phyloP scores from a whole-genome alignment of 2,329 filamentous ascomycete species.

The Chaetomium strumarium region DNA sequence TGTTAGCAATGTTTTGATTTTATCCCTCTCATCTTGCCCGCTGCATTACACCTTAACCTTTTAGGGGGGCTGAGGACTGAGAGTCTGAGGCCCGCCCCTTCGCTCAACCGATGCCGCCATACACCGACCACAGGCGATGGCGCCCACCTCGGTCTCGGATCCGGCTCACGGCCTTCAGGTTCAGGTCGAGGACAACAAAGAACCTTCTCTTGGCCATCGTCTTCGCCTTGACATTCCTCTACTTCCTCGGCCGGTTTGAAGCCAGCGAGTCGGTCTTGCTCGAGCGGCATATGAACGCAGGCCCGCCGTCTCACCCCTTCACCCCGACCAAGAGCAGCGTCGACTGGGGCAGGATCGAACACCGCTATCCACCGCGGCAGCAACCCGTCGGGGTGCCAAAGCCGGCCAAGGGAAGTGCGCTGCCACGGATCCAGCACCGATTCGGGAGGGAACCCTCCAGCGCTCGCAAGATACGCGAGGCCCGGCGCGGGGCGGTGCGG shows the following conservation, averaged over 20 bases:
- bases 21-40: no score
- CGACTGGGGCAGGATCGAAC: constrained; percentile 13
- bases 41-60: no score
- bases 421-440: constrained; percentile 15
- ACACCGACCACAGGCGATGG: not conserved
- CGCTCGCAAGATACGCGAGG: constrained; percentile 2
- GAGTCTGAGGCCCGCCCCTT: no score
- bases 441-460: constrained; percentile 7
- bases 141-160: not conserved
- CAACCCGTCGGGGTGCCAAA: constrained; percentile 5
- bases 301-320: not conserved
- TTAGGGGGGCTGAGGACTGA: no score
- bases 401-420: not conserved
- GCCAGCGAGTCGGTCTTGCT: constrained; percentile 5
- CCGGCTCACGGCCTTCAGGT: not conserved
- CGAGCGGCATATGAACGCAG: constrained; percentile 13
- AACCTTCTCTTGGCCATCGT: not conserved
- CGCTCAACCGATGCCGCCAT: no score
- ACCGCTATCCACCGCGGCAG: constrained; percentile 6
- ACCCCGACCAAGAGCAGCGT: constrained; percentile 13
- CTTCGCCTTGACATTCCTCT: not conserved
- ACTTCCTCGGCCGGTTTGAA: not conserved
- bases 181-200: not conserved
- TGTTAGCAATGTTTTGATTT: no score
- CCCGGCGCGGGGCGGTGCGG: constrained; percentile 11